Conservation (phyloP, 768 basidiomycete genomes). For the Xerocomus brunneocitrinus region DNA sequence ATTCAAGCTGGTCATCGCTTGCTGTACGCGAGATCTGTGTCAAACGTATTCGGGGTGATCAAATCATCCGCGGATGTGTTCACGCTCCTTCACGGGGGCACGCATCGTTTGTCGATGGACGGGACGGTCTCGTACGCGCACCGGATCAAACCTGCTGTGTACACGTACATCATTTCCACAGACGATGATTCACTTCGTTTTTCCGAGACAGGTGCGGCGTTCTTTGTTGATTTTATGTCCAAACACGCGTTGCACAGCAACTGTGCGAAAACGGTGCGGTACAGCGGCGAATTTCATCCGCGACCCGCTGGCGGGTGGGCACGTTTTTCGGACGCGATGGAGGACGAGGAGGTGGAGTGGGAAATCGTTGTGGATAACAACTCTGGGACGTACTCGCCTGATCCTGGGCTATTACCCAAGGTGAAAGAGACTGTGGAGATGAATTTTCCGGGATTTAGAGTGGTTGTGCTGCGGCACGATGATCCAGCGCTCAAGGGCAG, state of each 20-base stretch:
- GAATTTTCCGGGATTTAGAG: conserved; percentile 65
- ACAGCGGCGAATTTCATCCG: conserved; percentile 77
- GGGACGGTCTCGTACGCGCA: conserved; percentile 23
- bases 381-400: conserved; percentile 80
- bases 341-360: conserved; percentile 61
- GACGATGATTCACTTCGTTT: conserved; percentile 77
- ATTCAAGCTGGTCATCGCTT: conserved; percentile 71
- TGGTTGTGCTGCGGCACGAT: conserved; percentile 51
- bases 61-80: conserved; percentile 44
- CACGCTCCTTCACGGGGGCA: conserved; percentile 47
- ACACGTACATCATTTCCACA: conserved; percentile 78
- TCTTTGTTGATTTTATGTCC: conserved; percentile 81
- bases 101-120: conserved; percentile 9
- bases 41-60: conserved; percentile 61
- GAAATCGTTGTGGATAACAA: conserved; percentile 86
- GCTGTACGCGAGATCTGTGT: conserved; percentile 65
- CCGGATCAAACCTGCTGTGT: conserved; percentile 75
- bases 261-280: conserved; percentile 61
- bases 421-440: conserved; percentile 61
- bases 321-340: conserved; percentile 49
- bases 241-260: conserved; percentile 85
- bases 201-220: conserved; percentile 83
- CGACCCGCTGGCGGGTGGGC: conserved; percentile 67
- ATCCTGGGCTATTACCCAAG: conserved; percentile 53
- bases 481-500: conserved; percentile 56